Evolutionary conservation across 768 basidiomycete species (phyloP).

Genomic region (Boletellus ananas): DNA sequence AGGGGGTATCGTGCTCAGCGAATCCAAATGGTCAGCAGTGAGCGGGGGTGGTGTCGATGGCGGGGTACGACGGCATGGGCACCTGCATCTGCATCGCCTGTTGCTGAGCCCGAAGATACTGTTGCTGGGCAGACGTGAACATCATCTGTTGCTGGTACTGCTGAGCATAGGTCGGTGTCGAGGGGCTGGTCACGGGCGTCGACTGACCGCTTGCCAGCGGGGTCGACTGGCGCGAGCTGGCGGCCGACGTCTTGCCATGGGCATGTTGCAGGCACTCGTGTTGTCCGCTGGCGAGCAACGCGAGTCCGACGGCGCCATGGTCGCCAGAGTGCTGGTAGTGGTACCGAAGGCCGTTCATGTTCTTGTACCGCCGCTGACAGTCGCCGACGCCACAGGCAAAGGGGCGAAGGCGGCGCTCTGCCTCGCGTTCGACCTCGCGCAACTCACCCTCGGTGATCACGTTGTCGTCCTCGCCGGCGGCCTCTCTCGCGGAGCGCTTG

Average conservation of each 20-base stretch:
- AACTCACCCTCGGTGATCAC: slow-evolving; percentile 57
- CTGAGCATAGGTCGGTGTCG: slow-evolving; percentile 31
- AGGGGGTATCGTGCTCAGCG: slow-evolving; percentile 15
- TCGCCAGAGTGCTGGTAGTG: slow-evolving; percentile 97
- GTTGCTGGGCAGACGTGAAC: slow-evolving; percentile 34
- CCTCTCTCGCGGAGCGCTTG: slow-evolving; percentile 39
- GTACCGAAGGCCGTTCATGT: slow-evolving; percentile 96
- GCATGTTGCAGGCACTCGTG: slow-evolving; percentile 49
- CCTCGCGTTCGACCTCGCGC: slow-evolving; percentile 75
- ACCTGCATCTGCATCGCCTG: slow-evolving; percentile 31
- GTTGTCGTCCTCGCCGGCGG: slow-evolving; percentile 40
- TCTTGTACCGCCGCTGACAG: slow-evolving; percentile 89
- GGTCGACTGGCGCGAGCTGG: slow-evolving; percentile 32
- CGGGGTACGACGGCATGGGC: slow-evolving; percentile 22
- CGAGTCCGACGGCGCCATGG: slow-evolving; percentile 86
- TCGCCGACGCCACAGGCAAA: slow-evolving; percentile 89
- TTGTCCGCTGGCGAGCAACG: slow-evolving; percentile 73
- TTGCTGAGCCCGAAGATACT: slow-evolving; percentile 35
- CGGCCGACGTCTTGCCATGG: slow-evolving; percentile 28
- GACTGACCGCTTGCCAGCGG: slow-evolving; percentile 31
- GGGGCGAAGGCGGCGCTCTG: slow-evolving; percentile 75
- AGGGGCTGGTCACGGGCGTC: slow-evolving; percentile 27
- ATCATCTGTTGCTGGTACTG: slow-evolving; percentile 38
- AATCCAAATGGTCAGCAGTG: slow-evolving; percentile 11
- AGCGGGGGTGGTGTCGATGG: slow-evolving; percentile 9